A percentile compares a stretch with the other conserved stretches of the same genome.
phyloP scores from a whole-genome alignment of 768 basidiomycete genomes.

The Tricholoma saponaceum region DNA sequence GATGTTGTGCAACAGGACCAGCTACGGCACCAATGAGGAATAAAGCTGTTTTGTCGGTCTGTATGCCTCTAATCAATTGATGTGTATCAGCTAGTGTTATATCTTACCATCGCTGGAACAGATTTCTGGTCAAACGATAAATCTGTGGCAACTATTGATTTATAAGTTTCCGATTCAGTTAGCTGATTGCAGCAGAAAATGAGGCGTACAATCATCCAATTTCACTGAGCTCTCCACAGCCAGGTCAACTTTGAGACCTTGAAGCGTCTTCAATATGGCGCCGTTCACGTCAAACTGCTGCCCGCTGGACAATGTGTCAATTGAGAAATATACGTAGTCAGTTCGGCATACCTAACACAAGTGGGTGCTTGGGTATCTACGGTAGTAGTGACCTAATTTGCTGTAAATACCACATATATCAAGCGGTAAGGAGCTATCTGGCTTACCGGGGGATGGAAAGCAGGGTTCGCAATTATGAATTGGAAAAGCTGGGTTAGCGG shows the following conservation, averaged over 20 bases:
- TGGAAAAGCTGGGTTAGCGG: slow-evolving; percentile 53
- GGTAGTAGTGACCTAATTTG: slow-evolving; percentile 44
- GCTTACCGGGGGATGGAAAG: slow-evolving; percentile 47
- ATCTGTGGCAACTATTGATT: slow-evolving; percentile 44
- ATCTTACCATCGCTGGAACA: slow-evolving; percentile 50
- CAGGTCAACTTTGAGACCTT: slow-evolving; percentile 56
- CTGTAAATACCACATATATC: neutral
- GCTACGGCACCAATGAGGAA: slow-evolving; percentile 72
- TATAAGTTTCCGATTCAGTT: neutral
- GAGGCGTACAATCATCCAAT: slow-evolving; percentile 60
- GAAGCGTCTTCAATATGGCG: slow-evolving; percentile 61
- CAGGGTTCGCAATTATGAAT: slow-evolving; percentile 46
- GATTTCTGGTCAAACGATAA: slow-evolving; percentile 54
- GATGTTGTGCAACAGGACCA: slow-evolving; percentile 57
- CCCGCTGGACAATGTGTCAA: slow-evolving; percentile 38
- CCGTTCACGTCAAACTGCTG: slow-evolving; percentile 57
- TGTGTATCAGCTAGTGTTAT: neutral
- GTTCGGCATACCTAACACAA: slow-evolving; percentile 48
- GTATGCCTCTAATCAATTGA: slow-evolving; percentile 4
- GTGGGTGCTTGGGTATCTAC: slow-evolving; percentile 50
- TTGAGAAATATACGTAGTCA: neutral
- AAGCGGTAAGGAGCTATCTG: neutral
- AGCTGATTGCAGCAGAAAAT: neutral
- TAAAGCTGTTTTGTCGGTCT: slow-evolving; percentile 61
- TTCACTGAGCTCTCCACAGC: slow-evolving; percentile 48